A percentile compares a stretch with the other conserved stretches of the same genome.
Evolutionary conservation across 305 asterid genomes (phyloP).

Genomic region (Plantago coronopus): DNA sequence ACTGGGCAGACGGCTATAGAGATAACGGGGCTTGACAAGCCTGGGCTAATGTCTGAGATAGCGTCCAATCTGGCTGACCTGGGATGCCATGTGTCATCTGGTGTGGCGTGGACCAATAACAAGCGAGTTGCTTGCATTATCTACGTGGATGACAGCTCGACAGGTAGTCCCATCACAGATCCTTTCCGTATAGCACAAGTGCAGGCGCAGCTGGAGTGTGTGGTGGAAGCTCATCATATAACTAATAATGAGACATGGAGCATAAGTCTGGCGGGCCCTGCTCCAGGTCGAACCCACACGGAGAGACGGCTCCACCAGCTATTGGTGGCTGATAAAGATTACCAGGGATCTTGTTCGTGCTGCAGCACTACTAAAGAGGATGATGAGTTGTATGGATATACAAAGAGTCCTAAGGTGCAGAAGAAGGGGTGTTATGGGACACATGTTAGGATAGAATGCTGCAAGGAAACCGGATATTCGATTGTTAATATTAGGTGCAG

Average conservation of each 20-base stretch:
- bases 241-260: conserved; percentile 47
- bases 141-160: conserved; percentile 45
- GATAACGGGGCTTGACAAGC: conserved; percentile 77
- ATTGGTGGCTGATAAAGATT: conserved; percentile 72
- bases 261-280: conserved; percentile 49
- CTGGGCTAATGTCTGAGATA: conserved; percentile 85
- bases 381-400: conserved; percentile 32
- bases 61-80: conserved; percentile 68
- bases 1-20: conserved; percentile 61
- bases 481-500: conserved; percentile 55
- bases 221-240: conserved; percentile 71
- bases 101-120: conserved; percentile 87
- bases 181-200: conserved; percentile 52
- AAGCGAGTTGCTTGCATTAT: conserved; percentile 68
- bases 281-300: conserved; percentile 53
- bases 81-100: conserved; percentile 70
- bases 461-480: conserved; percentile 53
- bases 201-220: conserved; percentile 66
- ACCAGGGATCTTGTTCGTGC: conserved; percentile 55
- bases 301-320: conserved; percentile 97
- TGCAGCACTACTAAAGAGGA: conserved; percentile 33
- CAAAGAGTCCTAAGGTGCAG: conserved; percentile 21
- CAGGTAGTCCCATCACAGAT: conserved; percentile 40
- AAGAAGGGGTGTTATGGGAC: conserved; percentile 44
- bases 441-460: conserved; percentile 54